Base-by-base conservation (phyloP, 2,329 filamentous ascomycete species). In the Alternaria sp. region DNA sequence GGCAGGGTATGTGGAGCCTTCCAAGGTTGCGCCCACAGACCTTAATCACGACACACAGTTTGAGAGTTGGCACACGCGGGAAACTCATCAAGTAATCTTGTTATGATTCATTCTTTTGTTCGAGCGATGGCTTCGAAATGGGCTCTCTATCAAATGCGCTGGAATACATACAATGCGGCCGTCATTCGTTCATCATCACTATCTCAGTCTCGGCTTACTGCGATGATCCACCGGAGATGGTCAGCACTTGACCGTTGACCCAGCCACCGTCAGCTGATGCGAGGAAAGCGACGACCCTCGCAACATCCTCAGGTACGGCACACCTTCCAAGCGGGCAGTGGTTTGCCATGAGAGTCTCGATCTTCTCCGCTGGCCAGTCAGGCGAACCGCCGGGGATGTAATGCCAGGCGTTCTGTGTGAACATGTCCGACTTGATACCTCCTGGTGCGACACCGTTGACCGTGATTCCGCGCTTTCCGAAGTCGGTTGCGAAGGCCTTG, bases 351-450 rank as follows among this genome's bases (percentile, higher is more conserved):
- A 84, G 68, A 6, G 65, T 71, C 79, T 86, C 84, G 33, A 86
- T 85, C 76, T 83, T 84, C 60, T 83, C 82, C 1, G 82, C 82
- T 1, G 83, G 78, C 80, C 80, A 83, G 30, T 84, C 83, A n/a
- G 83, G 83, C 5, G 75, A 80, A 10, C 80, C 84, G 5, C 82
- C 82, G 1, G 84, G 83, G 45, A 85, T 85, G 68, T 84, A 84
- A 60, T 81, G 80, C 78, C 82, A 82, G 23, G 88, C 85, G 78
- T 90, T 90, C 79, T 88, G 85, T 8, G 89, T 85, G 82, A 90
- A 93, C 91, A 93, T 93, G 79, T 93, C 91, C 46, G 85, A 89
- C 85, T 92, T 90, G 82, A 92, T 89, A 47, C 90, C 90, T 60
- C 90, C 90, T 2, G 90, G 90, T 2, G 90, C 90, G 50, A 92